Percentiles rank a stretch among this genome's conserved stretches.
These are phyloP conservation scores for Penicillium silybi DNA, from an alignment of 495 filamentous ascomycete species.

Conservation along the genomic window DNA sequence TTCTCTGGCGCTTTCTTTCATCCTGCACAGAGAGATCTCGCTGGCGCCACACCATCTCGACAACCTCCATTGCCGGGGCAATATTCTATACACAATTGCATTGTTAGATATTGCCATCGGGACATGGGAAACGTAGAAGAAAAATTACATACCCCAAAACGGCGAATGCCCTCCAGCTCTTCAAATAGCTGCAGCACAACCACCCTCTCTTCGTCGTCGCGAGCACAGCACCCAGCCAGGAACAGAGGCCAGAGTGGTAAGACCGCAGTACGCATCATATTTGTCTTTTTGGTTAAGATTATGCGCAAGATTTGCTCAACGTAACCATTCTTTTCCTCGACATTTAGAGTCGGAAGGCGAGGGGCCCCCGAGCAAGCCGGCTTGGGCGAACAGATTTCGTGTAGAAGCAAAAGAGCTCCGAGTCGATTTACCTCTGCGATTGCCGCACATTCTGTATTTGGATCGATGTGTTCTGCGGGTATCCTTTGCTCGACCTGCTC, in stretches of 20 bases:
- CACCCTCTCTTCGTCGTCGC: constrained; percentile 15
- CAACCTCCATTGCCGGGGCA: constrained; percentile 27
- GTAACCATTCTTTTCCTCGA: constrained; percentile 6
- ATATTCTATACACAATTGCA: constrained; percentile 18
- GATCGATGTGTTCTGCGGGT: constrained; percentile 8
- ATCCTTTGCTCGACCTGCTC: constrained; percentile 14
- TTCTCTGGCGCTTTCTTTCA: constrained; percentile 18
- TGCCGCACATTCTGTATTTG: constrained; percentile 12
- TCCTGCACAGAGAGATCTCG: constrained; percentile 17
- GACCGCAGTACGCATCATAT: constrained; percentile 21
- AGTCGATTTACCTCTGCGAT: constrained; percentile 26
- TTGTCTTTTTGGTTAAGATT: constrained; percentile 11
- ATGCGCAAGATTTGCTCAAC: constrained; percentile 11
- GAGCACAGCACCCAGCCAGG: constrained; percentile 23
- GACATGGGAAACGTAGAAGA: background rate
- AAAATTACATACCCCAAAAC: constrained; percentile 7
- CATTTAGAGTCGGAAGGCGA: background rate
- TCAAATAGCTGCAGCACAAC: constrained; percentile 20
- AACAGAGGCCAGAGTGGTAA: constrained; percentile 26
- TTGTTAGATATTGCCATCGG: no score
- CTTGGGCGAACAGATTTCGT: constrained; percentile 17
- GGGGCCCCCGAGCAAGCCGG: background rate
- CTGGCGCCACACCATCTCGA: constrained; percentile 24
- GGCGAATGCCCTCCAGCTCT: constrained; percentile 7
- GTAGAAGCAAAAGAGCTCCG: constrained; percentile 21